Base-by-base conservation (phyloP, 805 yeast genomes). In the Lachancea nothofagi region DNA sequence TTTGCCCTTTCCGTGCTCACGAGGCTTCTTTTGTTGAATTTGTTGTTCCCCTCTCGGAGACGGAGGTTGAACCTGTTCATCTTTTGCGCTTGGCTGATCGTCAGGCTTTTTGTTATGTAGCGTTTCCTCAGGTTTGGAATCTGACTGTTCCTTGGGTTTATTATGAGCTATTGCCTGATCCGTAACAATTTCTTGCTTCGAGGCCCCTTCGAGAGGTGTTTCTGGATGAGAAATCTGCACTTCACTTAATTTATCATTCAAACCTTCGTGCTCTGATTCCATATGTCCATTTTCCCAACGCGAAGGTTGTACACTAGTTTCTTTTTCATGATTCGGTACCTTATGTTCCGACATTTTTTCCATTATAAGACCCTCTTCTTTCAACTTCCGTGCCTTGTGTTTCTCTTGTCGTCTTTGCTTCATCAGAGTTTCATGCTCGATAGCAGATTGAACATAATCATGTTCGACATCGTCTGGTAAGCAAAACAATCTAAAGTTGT, bases 381-480 rank as follows among this genome's bases (percentile, higher is more conserved):
- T 38, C 36, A 36, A 10, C 25, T 33, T 28, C 24, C 28, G 36
- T 8, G 29, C 21, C 26, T 34, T 41, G 13, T 48, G 48, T 33
- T 53, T 52, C 30, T 43, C 54, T 36, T 53, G 52, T 29, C 51
- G 48, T 43, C 61, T 62, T 53, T 79, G 81, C 47, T 69, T 65
- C 45, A 83, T 64, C 40, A 83, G 63, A 35, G 74, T 67, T 54
- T 78, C 80, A 60, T 84, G 93, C 51, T 82, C 77, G 55, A 70
- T 77, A 24, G 89, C 88, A 49, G 85, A 77, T 47, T 78, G 73
- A 18, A 64, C 64, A 63, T 84, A 84, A 61, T 84, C 89, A 60
- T 83, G 93, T 53, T 82, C 81, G 37, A 72, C 70, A 53, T 84
- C 93, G 64, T 84, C 93, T 4, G 67, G 70, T 71, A 74, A 60